Evolutionary conservation across 2,329 filamentous ascomycete species (phyloP).

Genomic region (Coccinonectria pachysandricola): DNA sequence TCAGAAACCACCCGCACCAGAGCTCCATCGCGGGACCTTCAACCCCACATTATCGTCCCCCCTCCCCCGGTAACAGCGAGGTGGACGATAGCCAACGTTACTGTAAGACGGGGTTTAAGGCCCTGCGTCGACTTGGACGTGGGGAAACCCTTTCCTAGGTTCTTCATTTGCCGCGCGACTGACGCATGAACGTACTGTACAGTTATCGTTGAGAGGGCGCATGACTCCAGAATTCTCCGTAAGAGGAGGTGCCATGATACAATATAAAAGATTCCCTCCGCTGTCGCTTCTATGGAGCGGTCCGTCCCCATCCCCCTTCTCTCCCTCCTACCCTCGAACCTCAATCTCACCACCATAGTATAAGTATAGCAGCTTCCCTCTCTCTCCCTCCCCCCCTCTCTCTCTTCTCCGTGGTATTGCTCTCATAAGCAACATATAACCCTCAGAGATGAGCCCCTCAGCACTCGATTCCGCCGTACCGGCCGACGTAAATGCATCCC

Average conservation of each 20-base stretch:
- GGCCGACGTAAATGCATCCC: conserved; percentile 15
- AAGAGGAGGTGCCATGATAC: conserved; percentile 14
- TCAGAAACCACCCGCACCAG: conserved; percentile 8
- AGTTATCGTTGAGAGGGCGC: conserved; percentile 18
- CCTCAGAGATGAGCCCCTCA: conserved; percentile 25
- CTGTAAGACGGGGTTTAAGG: no score
- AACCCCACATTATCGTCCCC: conserved; percentile 22
- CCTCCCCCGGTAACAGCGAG: no score
- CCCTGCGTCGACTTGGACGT: conserved; percentile 13
- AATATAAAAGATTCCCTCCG: conserved; percentile 11
- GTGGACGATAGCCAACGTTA: no score
- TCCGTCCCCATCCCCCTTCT: no score
- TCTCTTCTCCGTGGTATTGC: no score
- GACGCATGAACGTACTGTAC: no score
- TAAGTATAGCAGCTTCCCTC: no score
- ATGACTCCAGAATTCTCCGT: conserved; percentile 19
- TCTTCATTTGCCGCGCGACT: conserved; percentile 18
- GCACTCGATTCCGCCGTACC: conserved; percentile 19
- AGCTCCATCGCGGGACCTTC: conserved; percentile 1
- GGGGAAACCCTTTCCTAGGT: conserved; percentile 19
- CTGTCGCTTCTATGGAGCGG: no score
- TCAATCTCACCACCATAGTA: no score
- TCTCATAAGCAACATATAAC: no score
- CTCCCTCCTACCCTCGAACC: no score
- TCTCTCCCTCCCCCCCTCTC: no score